phyloP scores from a whole-genome alignment of 306 rosid genomes.

The Pachyrhizus erosus region DNA sequence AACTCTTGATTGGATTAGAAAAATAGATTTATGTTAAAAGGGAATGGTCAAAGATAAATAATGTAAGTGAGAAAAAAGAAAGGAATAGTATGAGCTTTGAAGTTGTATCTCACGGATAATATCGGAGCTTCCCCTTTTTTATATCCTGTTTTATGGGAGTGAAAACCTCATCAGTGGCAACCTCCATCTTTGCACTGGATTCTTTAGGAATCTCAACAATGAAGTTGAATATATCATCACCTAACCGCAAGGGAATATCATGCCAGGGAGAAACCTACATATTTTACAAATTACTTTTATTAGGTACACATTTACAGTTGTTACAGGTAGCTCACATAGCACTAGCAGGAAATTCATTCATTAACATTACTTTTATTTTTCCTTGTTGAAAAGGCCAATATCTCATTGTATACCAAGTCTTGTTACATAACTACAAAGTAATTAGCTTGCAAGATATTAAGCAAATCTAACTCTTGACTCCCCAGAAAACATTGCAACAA shows the following conservation, averaged over 20 bases:
- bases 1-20: background rate
- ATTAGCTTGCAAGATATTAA: slow-evolving; percentile 11
- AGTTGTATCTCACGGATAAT: slow-evolving; percentile 81
- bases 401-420: background rate
- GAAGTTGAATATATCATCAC: slow-evolving; percentile 71
- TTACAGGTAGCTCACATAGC: background rate
- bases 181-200: slow-evolving; percentile 98
- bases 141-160: slow-evolving; percentile 98
- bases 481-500: slow-evolving; percentile 2
- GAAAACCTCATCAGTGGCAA: slow-evolving; percentile 87
- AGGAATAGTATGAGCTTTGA: slow-evolving; percentile 34
- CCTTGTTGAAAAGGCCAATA: background rate
- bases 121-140: slow-evolving; percentile 93
- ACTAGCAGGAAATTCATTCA: slow-evolving; percentile 10
- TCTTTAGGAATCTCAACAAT: slow-evolving; percentile 95
- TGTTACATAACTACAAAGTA: background rate
- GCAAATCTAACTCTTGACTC: slow-evolving; percentile 15
- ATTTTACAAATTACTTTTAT: background rate
- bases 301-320: slow-evolving; percentile 1
- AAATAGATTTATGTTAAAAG: slow-evolving; percentile 13
- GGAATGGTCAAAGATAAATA: slow-evolving; percentile 25
- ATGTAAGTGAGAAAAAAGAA: slow-evolving; percentile 4
- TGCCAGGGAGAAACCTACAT: slow-evolving; percentile 98
- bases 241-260: slow-evolving; percentile 87
- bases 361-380: background rate